phyloP scores from a whole-genome alignment of 257 asterid species.

The Marsdenia floribunda region DNA sequence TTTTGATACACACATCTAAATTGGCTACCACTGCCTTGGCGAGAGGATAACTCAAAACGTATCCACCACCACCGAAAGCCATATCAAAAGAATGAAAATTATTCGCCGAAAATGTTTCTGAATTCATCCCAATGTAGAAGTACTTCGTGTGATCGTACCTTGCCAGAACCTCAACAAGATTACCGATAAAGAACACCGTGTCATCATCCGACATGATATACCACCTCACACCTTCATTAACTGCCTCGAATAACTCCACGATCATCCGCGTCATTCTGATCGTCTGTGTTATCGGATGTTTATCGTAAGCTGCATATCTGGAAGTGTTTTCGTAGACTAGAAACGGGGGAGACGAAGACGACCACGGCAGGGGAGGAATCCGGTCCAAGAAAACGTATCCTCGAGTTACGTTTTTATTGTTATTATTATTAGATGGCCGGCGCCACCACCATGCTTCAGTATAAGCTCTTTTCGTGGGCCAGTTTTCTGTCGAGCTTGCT shows the following conservation, averaged over 20 bases:
- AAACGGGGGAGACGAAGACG: conserved; percentile 34
- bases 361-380: conserved; percentile 19
- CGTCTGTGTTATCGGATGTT: conserved; percentile 23
- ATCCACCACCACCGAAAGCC: conserved; percentile 55
- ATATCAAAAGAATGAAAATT: conserved; percentile 32
- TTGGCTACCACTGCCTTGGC: conserved; percentile 36
- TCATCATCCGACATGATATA: conserved; percentile 47
- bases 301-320: conserved; percentile 17
- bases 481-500: conserved; percentile 32
- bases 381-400: conserved; percentile 37
- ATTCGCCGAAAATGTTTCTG: conserved; percentile 36
- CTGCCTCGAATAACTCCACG: too few species aligned
- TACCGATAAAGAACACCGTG: conserved; percentile 36
- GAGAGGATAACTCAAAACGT: conserved; percentile 35
- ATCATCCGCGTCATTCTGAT: conserved; percentile 26
- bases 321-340: conserved; percentile 25
- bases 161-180: conserved; percentile 35
- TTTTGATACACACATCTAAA: conserved; percentile 30
- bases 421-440: conserved; percentile 13
- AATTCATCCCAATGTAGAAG: conserved; percentile 40
- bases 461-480: conserved; percentile 26
- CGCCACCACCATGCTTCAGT: conserved; percentile 42
- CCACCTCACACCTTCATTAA: conserved; percentile 33
- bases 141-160: conserved; percentile 34
- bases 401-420: conserved; percentile 20